Percentiles rank a stretch among this genome's conserved stretches.
Conservation (phyloP, 495 filamentous ascomycete genomes). For the Lasiosphaeris hirsuta region DNA sequence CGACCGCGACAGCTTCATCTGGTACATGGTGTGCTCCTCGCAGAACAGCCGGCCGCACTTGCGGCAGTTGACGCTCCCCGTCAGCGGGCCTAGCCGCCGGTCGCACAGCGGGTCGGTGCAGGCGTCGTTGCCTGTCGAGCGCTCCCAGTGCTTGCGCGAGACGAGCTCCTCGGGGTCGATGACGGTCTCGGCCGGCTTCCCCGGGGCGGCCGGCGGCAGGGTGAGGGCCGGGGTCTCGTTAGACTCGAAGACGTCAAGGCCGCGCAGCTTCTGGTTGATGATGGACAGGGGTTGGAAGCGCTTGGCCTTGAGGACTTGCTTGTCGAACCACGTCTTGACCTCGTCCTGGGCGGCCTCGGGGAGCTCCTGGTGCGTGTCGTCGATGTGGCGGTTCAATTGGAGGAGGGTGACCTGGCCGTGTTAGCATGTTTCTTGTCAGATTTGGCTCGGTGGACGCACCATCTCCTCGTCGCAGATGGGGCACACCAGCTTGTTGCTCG, state of each 20-base stretch:
- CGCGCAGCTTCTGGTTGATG: conserved; percentile 90
- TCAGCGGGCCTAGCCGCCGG: conserved; percentile 69
- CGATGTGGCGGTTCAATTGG: conserved; percentile 92
- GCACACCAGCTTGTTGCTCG: conserved; percentile 64
- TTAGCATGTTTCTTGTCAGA: not conserved
- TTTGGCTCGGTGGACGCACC: conserved; percentile 38
- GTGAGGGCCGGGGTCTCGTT: conserved; percentile 58
- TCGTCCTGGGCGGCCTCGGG: conserved; percentile 92
- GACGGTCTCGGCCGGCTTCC: conserved; percentile 37
- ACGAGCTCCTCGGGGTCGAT: conserved; percentile 86
- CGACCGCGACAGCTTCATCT: conserved; percentile 92
- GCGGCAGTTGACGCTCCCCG: conserved; percentile 85
- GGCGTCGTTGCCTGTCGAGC: conserved; percentile 62
- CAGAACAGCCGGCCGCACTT: conserved; percentile 92
- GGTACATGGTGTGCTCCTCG: conserved; percentile 98
- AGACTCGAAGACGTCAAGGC: conserved; percentile 95
- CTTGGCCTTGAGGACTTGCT: conserved; percentile 93
- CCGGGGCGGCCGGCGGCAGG: conserved; percentile 25
- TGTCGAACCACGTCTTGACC: conserved; percentile 97
- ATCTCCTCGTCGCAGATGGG: conserved; percentile 98
- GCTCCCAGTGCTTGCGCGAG: conserved; percentile 85
- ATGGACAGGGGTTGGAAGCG: conserved; percentile 86
- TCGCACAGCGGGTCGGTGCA: conserved; percentile 89
- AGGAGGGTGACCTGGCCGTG: conserved; percentile 73
- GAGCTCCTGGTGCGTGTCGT: conserved; percentile 90